Conservation (phyloP, 1,139 yeast genomes). For the Nematodospora anomalae region DNA sequence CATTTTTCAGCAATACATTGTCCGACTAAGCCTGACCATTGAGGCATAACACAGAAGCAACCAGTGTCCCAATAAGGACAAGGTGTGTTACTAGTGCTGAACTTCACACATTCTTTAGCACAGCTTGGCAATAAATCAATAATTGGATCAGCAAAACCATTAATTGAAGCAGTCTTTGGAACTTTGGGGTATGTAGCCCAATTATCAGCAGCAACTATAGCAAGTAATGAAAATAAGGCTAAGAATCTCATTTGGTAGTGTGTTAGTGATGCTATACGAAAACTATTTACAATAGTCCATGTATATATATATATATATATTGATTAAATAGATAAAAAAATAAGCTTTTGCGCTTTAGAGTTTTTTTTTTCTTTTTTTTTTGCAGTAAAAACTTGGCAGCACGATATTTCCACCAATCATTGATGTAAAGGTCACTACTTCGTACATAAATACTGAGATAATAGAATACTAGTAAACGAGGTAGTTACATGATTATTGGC, state of each 20-base stretch:
- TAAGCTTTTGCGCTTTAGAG: slow-evolving; percentile 1
- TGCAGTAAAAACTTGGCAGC: neutral
- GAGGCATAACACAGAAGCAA: slow-evolving; percentile 52
- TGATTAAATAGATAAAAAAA: slow-evolving; percentile 1
- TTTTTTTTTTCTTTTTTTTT: neutral
- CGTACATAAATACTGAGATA: no score
- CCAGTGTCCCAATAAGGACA: slow-evolving; percentile 60
- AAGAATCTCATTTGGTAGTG: slow-evolving; percentile 7
- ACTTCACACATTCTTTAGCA: slow-evolving; percentile 44
- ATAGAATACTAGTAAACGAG: no score
- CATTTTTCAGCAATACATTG: slow-evolving; percentile 45
- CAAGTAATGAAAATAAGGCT: slow-evolving; percentile 3
- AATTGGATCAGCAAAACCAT: slow-evolving; percentile 55
- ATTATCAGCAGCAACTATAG: slow-evolving; percentile 16
- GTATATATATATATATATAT: no score
- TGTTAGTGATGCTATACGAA: no score
- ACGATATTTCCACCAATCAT: neutral
- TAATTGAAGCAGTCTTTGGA: slow-evolving; percentile 49
- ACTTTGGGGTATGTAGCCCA: slow-evolving; percentile 46
- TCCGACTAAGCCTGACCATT: slow-evolving; percentile 47
- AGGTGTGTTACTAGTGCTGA: slow-evolving; percentile 36
- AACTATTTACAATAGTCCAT: no score
- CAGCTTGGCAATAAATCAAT: slow-evolving; percentile 41
- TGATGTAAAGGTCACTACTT: no score
- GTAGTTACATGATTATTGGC: no score